These are phyloP conservation scores for Karstenula rhodostoma DNA, from an alignment of 2,329 filamentous ascomycete genomes.

Conservation along the genomic window DNA sequence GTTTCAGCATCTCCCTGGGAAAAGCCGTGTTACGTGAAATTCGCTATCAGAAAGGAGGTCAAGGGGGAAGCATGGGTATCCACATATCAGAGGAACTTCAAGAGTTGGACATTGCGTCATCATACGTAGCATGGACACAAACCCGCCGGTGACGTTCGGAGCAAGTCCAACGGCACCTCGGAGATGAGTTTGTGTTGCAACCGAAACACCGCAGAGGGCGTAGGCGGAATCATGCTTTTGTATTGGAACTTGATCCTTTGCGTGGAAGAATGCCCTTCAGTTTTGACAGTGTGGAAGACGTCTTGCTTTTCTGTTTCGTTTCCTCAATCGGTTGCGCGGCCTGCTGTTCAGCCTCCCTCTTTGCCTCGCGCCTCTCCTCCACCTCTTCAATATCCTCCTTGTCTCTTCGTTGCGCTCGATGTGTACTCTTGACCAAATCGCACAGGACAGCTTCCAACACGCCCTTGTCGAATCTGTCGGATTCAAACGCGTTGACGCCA, in stretches of 20 bases:
- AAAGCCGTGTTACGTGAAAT: no score
- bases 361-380: background rate
- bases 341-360: background rate
- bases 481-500: conserved; percentile 19
- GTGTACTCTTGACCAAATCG: conserved; percentile 17
- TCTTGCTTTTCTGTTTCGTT: background rate
- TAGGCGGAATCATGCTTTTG: background rate
- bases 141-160: no score
- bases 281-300: background rate
- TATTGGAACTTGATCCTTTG: background rate
- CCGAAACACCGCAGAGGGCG: no score
- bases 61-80: no score
- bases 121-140: no score
- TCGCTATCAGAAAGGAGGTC: no score
- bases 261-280: background rate
- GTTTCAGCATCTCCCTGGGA: no score
- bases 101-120: no score
- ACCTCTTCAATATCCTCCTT: conserved; percentile 2
- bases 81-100: no score
- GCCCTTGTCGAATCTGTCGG: conserved; percentile 13
- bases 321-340: background rate
- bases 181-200: no score
- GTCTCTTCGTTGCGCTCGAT: conserved; percentile 16
- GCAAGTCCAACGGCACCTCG: no score
- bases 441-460: conserved; percentile 16